These are phyloP conservation scores for Cryptococcus floricola DNA, from an alignment of 1,284 basidiomycete species.

Conservation along the genomic window DNA sequence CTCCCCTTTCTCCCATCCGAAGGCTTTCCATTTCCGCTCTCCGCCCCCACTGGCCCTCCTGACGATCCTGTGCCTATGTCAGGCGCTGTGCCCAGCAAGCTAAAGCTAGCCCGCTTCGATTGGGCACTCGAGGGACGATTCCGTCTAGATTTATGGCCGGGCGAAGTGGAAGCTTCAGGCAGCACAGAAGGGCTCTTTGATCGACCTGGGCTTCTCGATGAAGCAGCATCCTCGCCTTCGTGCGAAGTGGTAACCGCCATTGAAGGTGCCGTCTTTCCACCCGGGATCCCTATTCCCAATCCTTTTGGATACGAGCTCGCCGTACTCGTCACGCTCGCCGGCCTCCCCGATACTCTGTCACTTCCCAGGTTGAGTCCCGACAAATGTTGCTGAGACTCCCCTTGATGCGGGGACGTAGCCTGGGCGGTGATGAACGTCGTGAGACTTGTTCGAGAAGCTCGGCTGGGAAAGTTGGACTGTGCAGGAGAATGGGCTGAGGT, in stretches of 20 bases:
- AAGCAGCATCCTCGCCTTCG: neutral
- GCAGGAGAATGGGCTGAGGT: conserved; percentile 1
- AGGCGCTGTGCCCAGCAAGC: too few relatives aligned
- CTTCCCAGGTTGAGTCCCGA: too few relatives aligned
- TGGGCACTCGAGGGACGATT: neutral
- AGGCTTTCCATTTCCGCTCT: conserved; percentile 2
- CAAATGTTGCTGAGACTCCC: neutral
- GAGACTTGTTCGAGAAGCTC: conserved; percentile 2
- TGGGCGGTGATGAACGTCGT: neutral
- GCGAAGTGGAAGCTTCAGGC: neutral
- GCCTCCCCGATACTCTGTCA: conserved; percentile 12
- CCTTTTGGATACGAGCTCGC: conserved; percentile 24
- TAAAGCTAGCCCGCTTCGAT: neutral
- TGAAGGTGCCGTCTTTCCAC: conserved; percentile 13
- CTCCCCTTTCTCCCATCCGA: neutral
- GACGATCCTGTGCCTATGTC: neutral
- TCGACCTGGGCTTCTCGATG: too few relatives aligned
- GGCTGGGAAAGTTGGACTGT: neutral
- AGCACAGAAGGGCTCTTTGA: too few relatives aligned
- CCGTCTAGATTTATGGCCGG: neutral
- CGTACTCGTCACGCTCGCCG: conserved; percentile 23
- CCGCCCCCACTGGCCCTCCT: neutral
- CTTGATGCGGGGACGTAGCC: conserved; percentile 1
- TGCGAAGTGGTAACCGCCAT: conserved; percentile 32
- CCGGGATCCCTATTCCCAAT: conserved; percentile 17